phyloP scores from a whole-genome alignment of 1,139 yeast species.

The Protomyces inouyei region DNA sequence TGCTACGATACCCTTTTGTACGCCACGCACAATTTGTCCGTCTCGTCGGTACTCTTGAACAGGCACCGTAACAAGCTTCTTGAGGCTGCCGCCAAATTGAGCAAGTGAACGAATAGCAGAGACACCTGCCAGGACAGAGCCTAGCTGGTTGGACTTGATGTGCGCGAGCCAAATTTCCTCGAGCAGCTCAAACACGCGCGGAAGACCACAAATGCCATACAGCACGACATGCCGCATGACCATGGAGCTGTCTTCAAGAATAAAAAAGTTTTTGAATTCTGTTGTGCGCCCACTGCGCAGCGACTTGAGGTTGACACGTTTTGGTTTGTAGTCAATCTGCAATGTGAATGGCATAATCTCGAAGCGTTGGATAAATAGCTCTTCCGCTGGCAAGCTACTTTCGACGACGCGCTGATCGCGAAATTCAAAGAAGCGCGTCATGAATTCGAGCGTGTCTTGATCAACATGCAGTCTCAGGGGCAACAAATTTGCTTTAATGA shows the following conservation, averaged over 20 bases:
- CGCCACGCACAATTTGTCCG: slow-evolving; percentile 61
- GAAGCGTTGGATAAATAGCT: slow-evolving; percentile 49
- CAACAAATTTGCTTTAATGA: slow-evolving; percentile 52
- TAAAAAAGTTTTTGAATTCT: slow-evolving; percentile 82
- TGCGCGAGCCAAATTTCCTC: slow-evolving; percentile 81
- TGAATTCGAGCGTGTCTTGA: slow-evolving; percentile 85
- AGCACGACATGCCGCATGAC: slow-evolving; percentile 56
- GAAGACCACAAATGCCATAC: slow-evolving; percentile 73
- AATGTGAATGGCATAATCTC: slow-evolving; percentile 58
- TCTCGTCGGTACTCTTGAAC: slow-evolving; percentile 67
- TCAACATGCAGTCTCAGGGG: slow-evolving; percentile 84
- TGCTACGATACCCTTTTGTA: slow-evolving; percentile 71
- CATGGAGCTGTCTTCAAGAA: slow-evolving; percentile 77
- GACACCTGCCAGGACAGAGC: slow-evolving; percentile 75
- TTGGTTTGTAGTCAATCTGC: slow-evolving; percentile 86
- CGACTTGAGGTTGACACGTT: slow-evolving; percentile 76
- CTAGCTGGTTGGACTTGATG: slow-evolving; percentile 69
- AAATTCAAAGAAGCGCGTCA: slow-evolving; percentile 74
- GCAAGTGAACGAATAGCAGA: slow-evolving; percentile 76
- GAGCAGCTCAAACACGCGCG: slow-evolving; percentile 52
- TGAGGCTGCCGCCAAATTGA: slow-evolving; percentile 72
- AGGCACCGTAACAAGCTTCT: slow-evolving; percentile 68
- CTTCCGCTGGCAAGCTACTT: slow-evolving; percentile 30
- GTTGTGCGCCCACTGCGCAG: slow-evolving; percentile 78
- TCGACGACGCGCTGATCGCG: slow-evolving; percentile 47